Evolutionary conservation across 2,329 filamentous ascomycete species (phyloP), one percentile per base, ranked within the genome.

Genomic region (Penicillium sp.): DNA sequence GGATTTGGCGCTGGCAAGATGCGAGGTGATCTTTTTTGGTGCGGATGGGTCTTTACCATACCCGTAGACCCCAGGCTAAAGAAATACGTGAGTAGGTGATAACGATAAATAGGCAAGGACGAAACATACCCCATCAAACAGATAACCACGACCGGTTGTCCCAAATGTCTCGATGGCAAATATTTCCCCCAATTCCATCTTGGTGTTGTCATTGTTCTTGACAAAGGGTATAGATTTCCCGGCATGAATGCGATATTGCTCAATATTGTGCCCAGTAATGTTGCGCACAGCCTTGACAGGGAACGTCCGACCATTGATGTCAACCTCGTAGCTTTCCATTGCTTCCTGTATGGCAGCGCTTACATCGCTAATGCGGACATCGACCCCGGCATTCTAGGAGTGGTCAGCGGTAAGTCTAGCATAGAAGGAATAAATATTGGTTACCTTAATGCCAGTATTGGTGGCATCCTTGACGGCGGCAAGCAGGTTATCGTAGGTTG

Each of bases 401-500:
- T 25, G 43, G 55, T 66, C 38, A 59, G 55, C 40, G n/a, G 12
- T 33, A 31, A 11, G 19, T 28, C 22, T 14, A 17, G 36, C 26
- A 14, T 40, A 31, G 25, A 41, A 4, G 12, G 3, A 16, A 12
- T 8, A 11, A 12, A 4, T 3, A 26, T 16, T 1, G 3, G 50
- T 55, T 65, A 77, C 76, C 71, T 69, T 75, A 56, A 82, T 63
- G 9, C 76, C 80, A 46, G 78, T 77, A 74, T 91, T 89, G 55
- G 89, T 92, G 14, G 89, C 88, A 55, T 69, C 68, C 45, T 65
- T 70, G 5, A 91, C 89, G 4, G 89, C 86, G 42, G 82, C 80
- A 35, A 93, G 82, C 28, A 93, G 79, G 67, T 87, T 87, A 72
- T 92, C 88, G 72, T 90, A 92, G 61, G 82, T 82, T 25, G 83